A percentile compares a stretch with the other conserved stretches of the same genome.
Evolutionary conservation across 371 early-diverging fungal genomes (phyloP).

Genomic region (Blakeslea trispora): DNA sequence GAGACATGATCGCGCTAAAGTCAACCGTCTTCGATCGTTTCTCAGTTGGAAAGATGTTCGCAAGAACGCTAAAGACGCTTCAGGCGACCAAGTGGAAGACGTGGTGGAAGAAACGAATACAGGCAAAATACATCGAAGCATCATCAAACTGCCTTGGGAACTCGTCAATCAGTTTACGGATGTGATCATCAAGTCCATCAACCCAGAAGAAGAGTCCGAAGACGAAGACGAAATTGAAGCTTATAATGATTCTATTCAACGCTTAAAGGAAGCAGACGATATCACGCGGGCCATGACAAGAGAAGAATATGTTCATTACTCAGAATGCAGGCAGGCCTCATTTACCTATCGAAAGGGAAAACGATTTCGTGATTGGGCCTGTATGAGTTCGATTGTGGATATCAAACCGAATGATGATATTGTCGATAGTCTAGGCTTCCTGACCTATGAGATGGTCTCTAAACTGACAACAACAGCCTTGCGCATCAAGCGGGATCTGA

Average conservation of each 20-base stretch:
- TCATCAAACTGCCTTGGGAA: conserved; percentile 92
- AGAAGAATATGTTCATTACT: conserved; percentile 98
- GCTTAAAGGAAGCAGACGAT: conserved; percentile 83
- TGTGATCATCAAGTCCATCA: conserved; percentile 39
- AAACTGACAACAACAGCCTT: conserved; percentile 88
- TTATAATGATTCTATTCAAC: conserved; percentile 82
- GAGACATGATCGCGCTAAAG: conserved; percentile 91
- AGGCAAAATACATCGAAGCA: conserved; percentile 68
- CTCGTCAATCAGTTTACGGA: conserved; percentile 82
- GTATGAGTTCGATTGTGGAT: conserved; percentile 83
- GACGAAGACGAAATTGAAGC: conserved; percentile 87
- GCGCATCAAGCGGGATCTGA: conserved; percentile 65
- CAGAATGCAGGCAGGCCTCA: conserved; percentile 97
- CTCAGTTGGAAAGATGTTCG: conserved; percentile 96
- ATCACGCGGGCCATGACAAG: conserved; percentile 95
- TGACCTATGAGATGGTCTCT: conserved; percentile 96
- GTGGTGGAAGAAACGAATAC: conserved; percentile 70
- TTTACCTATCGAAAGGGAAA: conserved; percentile 96
- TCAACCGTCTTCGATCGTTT: conserved; percentile 87
- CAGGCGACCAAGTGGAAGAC: conserved; percentile 71
- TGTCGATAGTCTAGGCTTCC: conserved; percentile 95
- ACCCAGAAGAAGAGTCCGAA: conserved; percentile 79
- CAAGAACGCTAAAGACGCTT: conserved; percentile 81
- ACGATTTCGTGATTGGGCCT: conserved; percentile 95
- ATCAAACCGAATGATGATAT: conserved; percentile 93